Evolutionary conservation across 1,284 basidiomycete genomes (phyloP).

Genomic region (Ceratobasidium sp.): DNA sequence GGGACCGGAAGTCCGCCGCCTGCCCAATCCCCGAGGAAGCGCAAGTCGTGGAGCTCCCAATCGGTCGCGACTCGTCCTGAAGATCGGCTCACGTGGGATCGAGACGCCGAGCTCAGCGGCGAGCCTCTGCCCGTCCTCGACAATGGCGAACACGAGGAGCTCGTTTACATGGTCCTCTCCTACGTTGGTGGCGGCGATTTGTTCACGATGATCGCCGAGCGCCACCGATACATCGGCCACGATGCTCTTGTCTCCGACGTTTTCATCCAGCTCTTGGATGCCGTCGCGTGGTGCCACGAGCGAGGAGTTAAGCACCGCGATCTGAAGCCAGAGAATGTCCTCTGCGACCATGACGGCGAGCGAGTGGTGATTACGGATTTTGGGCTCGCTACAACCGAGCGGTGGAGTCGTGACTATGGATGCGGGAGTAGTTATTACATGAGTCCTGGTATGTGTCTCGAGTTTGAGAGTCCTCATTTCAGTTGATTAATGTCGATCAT

Average conservation of each 20-base stretch:
- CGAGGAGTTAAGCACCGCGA: constrained; percentile 92
- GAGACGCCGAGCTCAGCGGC: constrained; percentile 44
- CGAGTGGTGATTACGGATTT: constrained; percentile 95
- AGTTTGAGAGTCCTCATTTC: constrained; percentile 2
- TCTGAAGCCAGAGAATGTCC: constrained; percentile 97
- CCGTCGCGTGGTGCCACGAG: constrained; percentile 47
- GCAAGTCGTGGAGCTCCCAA: constrained; percentile 63
- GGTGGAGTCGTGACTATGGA: constrained; percentile 89
- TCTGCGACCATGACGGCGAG: constrained; percentile 76
- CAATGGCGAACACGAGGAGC: constrained; percentile 28
- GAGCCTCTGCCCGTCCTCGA: constrained; percentile 40
- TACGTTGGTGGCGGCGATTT: constrained; percentile 48
- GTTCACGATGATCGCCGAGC: constrained; percentile 47
- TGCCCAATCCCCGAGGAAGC: constrained; percentile 62
- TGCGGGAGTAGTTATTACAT: constrained; percentile 97
- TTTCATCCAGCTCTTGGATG: constrained; percentile 47
- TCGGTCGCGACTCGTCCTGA: constrained; percentile 18
- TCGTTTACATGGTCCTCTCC: constrained; percentile 46
- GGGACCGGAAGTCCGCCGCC: constrained; percentile 71
- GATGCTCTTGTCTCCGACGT: constrained; percentile 35
- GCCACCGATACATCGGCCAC: constrained; percentile 43
- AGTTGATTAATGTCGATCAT: background rate
- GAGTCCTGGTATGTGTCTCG: constrained; percentile 78
- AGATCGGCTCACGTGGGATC: constrained; percentile 35
- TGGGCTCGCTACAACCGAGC: constrained; percentile 93